phyloP scores from a whole-genome alignment of 1,284 basidiomycete species.

The Mycena citricolor region DNA sequence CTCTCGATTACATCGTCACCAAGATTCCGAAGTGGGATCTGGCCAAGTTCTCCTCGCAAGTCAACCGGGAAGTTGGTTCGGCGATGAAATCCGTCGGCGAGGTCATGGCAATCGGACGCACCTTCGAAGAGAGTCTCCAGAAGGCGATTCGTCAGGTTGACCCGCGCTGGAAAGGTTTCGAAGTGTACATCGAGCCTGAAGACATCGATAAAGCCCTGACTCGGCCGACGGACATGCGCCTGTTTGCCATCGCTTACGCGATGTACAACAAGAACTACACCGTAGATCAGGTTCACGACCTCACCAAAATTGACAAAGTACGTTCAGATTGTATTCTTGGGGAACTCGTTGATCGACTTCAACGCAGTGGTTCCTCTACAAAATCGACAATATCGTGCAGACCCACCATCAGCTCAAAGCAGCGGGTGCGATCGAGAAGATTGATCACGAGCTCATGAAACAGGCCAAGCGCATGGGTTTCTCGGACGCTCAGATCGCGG shows the following conservation, averaged over 20 bases:
- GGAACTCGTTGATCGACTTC: not conserved
- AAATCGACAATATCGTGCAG: conserved; percentile 96
- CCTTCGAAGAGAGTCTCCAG: conserved; percentile 98
- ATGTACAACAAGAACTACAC: conserved; percentile 94
- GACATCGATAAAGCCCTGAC: conserved; percentile 81
- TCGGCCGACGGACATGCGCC: conserved; percentile 85
- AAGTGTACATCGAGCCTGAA: conserved; percentile 80
- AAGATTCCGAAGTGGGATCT: conserved; percentile 99
- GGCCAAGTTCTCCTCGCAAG: conserved; percentile 93
- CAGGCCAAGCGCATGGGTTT: conserved; percentile 93
- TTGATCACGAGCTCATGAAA: conserved; percentile 71
- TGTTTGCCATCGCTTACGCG: conserved; percentile 97
- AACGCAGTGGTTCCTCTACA: conserved; percentile 99
- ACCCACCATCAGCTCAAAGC: conserved; percentile 75
- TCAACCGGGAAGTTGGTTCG: conserved; percentile 94
- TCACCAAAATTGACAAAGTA: conserved; percentile 97
- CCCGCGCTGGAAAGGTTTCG: conserved; percentile 83
- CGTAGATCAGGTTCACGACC: conserved; percentile 86
- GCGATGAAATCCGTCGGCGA: conserved; percentile 99
- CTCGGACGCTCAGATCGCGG: conserved; percentile 90
- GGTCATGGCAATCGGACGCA: conserved; percentile 99
- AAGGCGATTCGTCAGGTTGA: conserved; percentile 99
- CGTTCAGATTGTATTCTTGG: not conserved
- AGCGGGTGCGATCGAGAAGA: conserved; percentile 64
- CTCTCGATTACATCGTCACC: conserved; percentile 98